A percentile compares a stretch with the other conserved stretches of the same genome.
phyloP scores from a whole-genome alignment of 2,329 filamentous ascomycete genomes.

The Aureobasidium uvarum region DNA sequence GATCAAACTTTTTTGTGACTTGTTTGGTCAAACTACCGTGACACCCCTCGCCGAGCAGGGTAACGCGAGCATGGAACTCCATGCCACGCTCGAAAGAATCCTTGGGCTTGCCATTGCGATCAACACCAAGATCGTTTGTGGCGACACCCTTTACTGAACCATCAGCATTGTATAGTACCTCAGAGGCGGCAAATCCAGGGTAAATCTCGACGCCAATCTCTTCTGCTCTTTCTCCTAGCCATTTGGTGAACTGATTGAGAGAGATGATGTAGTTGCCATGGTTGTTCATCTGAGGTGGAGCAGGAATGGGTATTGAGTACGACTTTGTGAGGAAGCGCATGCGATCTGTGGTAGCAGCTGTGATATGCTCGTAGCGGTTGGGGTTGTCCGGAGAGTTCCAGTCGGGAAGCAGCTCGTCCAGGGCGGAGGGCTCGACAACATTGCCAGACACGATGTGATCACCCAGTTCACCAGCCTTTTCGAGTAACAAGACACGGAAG shows the following conservation, averaged over 20 bases:
- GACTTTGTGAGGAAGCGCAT: constrained; percentile 94
- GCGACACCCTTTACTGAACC: constrained; percentile 91
- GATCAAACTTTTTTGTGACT: constrained; percentile 88
- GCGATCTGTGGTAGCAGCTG: constrained; percentile 75
- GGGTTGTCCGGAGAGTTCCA: constrained; percentile 90
- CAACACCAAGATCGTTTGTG: constrained; percentile 90
- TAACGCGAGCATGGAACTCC: constrained; percentile 94
- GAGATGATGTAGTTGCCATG: constrained; percentile 97
- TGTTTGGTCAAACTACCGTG: constrained; percentile 95
- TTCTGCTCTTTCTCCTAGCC: constrained; percentile 95
- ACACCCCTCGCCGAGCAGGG: constrained; percentile 90
- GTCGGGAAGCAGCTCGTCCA: constrained; percentile 88
- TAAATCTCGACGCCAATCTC: constrained; percentile 95
- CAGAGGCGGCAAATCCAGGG: constrained; percentile 89
- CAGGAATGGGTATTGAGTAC: constrained; percentile 73
- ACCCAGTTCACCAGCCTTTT: constrained; percentile 93
- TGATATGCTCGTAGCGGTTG: constrained; percentile 81
- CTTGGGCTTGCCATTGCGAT: constrained; percentile 77
- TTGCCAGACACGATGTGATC: constrained; percentile 95
- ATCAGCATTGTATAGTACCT: constrained; percentile 82
- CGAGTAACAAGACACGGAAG: constrained; percentile 86
- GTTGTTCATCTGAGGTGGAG: constrained; percentile 97
- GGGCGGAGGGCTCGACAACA: constrained; percentile 83
- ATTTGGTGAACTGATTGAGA: constrained; percentile 91
- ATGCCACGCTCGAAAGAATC: constrained; percentile 93